phyloP scores from a whole-genome alignment of 441 rosid species.

The Croton laevigatus region DNA sequence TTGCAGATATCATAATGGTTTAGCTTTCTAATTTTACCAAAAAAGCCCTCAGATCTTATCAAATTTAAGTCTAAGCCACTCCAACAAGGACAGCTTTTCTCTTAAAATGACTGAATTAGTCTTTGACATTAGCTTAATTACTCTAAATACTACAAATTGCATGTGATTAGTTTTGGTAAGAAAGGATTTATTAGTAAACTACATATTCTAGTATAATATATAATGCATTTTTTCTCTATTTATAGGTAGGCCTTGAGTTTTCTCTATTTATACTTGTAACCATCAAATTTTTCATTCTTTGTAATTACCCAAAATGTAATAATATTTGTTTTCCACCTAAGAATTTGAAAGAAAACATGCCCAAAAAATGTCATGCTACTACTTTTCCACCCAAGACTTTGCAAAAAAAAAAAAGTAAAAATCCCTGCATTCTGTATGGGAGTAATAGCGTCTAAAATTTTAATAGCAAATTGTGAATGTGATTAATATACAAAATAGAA shows the following conservation, averaged over 20 bases:
- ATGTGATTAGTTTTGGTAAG: background rate
- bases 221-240: background rate
- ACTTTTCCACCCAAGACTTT: background rate
- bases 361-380: background rate
- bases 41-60: constrained; percentile 18
- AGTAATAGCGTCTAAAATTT: too few species aligned
- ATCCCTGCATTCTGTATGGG: too few species aligned
- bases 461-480: too few species aligned
- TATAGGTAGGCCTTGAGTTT: background rate
- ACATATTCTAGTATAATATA: background rate
- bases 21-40: constrained; percentile 22
- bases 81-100: background rate
- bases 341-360: background rate
- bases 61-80: constrained; percentile 22
- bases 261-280: background rate
- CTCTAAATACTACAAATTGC: background rate
- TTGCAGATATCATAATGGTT: constrained; percentile 35
- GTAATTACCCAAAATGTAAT: background rate
- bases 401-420: too few species aligned
- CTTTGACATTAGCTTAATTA: background rate
- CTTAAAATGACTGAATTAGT: background rate
- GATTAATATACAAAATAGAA: too few species aligned
- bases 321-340: background rate
- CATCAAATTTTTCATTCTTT: background rate
- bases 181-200: constrained; percentile 24